phyloP scores from a whole-genome alignment of 352 stramenopile genomes.

The Pythium dissotocum region DNA sequence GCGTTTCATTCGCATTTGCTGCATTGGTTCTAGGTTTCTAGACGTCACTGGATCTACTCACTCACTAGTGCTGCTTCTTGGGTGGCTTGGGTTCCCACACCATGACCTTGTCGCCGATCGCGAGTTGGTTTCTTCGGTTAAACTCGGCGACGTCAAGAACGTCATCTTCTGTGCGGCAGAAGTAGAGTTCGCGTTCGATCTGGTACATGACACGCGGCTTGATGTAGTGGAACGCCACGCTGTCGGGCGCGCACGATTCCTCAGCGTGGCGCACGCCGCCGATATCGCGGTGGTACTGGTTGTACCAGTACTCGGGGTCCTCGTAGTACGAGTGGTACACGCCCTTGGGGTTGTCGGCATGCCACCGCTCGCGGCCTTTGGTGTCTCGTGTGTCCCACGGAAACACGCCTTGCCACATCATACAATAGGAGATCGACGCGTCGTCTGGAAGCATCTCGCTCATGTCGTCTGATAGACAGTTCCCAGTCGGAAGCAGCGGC shows the following conservation, averaged over 20 bases:
- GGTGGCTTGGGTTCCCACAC: neutral
- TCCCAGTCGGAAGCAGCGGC: slow-evolving; percentile 46
- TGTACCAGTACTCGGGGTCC: slow-evolving; percentile 62
- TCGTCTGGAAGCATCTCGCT: slow-evolving; percentile 82
- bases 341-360: slow-evolving; percentile 65
- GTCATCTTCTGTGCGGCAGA: slow-evolving; percentile 56
- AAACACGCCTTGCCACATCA: slow-evolving; percentile 79
- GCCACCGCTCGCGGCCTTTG: slow-evolving; percentile 73
- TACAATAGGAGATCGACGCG: slow-evolving; percentile 81
- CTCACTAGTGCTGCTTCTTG: slow-evolving; percentile 1
- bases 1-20: neutral
- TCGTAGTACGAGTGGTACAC: slow-evolving; percentile 62
- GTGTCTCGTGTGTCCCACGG: slow-evolving; percentile 75
- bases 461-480: slow-evolving; percentile 62
- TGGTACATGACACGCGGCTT: slow-evolving; percentile 74
- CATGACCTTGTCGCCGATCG: slow-evolving; percentile 36
- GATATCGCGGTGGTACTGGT: slow-evolving; percentile 70
- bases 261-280: slow-evolving; percentile 56
- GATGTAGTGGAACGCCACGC: slow-evolving; percentile 80
- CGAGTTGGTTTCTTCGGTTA: slow-evolving; percentile 56
- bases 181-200: slow-evolving; percentile 68
- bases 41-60: neutral
- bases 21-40: neutral
- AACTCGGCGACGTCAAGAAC: slow-evolving; percentile 47
- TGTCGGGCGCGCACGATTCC: slow-evolving; percentile 61